Conservation (phyloP, 2,329 filamentous ascomycete species). For the Blumeria graminis region DNA sequence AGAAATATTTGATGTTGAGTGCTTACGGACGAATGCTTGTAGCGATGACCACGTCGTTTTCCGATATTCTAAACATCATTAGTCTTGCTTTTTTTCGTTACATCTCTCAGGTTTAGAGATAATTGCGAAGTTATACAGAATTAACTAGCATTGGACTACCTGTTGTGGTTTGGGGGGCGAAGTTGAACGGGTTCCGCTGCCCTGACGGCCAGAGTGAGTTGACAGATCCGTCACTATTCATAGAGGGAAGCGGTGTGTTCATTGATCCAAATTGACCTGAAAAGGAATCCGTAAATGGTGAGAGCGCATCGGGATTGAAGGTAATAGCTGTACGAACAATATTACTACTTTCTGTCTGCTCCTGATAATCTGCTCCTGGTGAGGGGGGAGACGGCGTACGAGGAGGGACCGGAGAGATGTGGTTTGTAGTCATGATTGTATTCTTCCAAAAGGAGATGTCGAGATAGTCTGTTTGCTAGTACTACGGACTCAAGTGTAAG, state of each 20-base stretch:
- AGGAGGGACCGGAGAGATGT: slow-evolving; percentile 33
- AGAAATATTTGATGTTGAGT: slow-evolving; percentile 82
- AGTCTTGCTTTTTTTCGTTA: slow-evolving; percentile 6
- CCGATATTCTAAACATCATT: slow-evolving; percentile 44
- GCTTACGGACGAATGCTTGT: slow-evolving; percentile 90
- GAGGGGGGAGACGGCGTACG: slow-evolving; percentile 40
- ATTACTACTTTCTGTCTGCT: slow-evolving; percentile 4
- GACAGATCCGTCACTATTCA: slow-evolving; percentile 11
- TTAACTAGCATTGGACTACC: slow-evolving; percentile 42
- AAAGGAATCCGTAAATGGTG: slow-evolving; percentile 19
- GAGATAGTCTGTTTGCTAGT: too few species aligned
- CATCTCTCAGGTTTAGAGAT: neutral
- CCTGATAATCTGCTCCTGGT: slow-evolving; percentile 16
- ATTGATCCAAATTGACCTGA: slow-evolving; percentile 15
- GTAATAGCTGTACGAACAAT: slow-evolving; percentile 12
- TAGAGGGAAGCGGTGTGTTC: slow-evolving; percentile 11
- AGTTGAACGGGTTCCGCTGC: slow-evolving; percentile 63
- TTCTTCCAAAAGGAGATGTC: neutral
- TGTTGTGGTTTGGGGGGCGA: slow-evolving; percentile 59
- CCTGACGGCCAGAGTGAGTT: slow-evolving; percentile 11
- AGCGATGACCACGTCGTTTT: slow-evolving; percentile 82
- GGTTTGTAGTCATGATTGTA: slow-evolving; percentile 28
- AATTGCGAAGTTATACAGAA: slow-evolving; percentile 29
- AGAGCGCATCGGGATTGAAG: slow-evolving; percentile 23
- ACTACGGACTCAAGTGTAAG: too few species aligned